Conservation (phyloP, 2,329 filamentous ascomycete species). For the Botrytis hyacinthi region DNA sequence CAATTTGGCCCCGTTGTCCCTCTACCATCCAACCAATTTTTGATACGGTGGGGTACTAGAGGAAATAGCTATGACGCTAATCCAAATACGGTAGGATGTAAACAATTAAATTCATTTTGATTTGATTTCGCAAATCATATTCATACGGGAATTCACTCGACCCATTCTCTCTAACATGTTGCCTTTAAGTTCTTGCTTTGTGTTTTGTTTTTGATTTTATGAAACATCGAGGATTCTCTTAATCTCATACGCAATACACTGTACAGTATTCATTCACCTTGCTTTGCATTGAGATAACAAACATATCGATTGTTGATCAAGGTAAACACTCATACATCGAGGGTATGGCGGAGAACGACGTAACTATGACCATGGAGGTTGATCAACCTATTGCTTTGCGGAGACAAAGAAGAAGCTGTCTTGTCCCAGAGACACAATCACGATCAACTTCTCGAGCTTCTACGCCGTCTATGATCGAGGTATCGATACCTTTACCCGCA, state of each 20-base stretch:
- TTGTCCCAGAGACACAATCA: conserved; percentile 27
- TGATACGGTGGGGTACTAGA: not conserved
- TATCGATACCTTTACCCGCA: conserved; percentile 35
- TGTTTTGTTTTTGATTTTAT: not conserved
- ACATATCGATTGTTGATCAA: not conserved
- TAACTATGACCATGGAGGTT: conserved; percentile 40
- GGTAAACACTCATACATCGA: not conserved
- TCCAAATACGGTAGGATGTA: conserved; percentile 2
- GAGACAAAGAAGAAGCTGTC: conserved; percentile 49
- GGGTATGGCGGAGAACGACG: conserved; percentile 19
- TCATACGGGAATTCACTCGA: not conserved
- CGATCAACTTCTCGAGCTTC: conserved; percentile 25
- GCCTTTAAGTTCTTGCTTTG: not conserved
- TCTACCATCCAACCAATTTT: conserved; percentile 18
- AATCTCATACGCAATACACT: not conserved
- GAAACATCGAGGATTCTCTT: not conserved
- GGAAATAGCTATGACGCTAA: not conserved
- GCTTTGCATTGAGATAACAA: not conserved
- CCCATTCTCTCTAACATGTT: not conserved
- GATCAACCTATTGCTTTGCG: conserved; percentile 56
- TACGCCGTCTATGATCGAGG: conserved; percentile 29
- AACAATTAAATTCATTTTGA: conserved; percentile 18
- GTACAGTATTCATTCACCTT: conserved; percentile 1
- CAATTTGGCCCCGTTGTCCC: conserved; percentile 16
- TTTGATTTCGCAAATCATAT: not conserved